phyloP scores from a whole-genome alignment of 2,329 filamentous ascomycete genomes.

The Alternaria solani region DNA sequence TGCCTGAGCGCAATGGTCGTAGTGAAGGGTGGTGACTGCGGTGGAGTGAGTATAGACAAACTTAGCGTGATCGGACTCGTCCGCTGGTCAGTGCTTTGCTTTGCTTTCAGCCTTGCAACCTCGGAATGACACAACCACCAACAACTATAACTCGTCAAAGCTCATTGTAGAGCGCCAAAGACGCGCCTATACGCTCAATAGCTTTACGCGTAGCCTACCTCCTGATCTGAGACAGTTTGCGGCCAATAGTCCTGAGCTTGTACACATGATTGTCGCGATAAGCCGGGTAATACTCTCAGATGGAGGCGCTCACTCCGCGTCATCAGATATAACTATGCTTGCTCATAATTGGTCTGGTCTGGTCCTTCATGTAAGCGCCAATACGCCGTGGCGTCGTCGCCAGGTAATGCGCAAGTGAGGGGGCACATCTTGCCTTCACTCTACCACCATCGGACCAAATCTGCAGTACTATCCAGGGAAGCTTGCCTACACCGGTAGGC shows the following conservation, averaged over 20 bases:
- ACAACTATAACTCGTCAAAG: too few relatives aligned
- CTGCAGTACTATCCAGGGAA: not conserved
- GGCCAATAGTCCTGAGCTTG: fast-evolving
- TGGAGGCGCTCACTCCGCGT: fast-evolving
- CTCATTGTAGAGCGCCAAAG: too few relatives aligned
- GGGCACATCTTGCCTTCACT: too few relatives aligned
- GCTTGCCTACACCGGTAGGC: not conserved
- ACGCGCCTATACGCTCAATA: fast-evolving
- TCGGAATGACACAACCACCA: constrained; percentile 18
- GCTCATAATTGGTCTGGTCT: not conserved
- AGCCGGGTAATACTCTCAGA: too few relatives aligned
- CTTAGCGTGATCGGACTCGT: constrained; percentile 19
- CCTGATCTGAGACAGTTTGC: too few relatives aligned
- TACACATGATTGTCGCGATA: too few relatives aligned
- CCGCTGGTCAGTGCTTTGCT: constrained; percentile 34
- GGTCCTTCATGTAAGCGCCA: not conserved
- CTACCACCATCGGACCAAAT: too few relatives aligned
- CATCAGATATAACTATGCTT: too few relatives aligned
- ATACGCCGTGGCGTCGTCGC: not conserved
- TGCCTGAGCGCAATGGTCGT: constrained; percentile 10
- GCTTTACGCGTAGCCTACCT: fast-evolving
- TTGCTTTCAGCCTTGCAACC: constrained; percentile 18
- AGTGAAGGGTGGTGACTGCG: constrained; percentile 4
- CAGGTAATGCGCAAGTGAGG: not conserved
- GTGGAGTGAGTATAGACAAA: constrained; percentile 41